phyloP scores from a whole-genome alignment of 164 flowering plant species.

The Tinospora cordifolia region DNA sequence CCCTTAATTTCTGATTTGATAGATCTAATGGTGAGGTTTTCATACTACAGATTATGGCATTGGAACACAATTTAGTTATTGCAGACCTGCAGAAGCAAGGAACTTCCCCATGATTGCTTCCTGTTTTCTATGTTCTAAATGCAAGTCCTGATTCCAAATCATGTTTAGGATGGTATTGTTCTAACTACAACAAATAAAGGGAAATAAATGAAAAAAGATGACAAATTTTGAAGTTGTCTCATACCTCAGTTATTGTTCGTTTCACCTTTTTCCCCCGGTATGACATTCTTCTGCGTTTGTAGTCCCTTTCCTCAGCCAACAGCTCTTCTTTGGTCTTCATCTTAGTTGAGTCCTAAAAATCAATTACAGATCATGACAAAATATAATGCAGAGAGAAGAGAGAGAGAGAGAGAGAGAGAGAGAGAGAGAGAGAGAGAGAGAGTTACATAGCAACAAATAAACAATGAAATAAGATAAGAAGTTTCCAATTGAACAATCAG shows the following conservation, averaged over 20 bases:
- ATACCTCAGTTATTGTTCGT: constrained; percentile 63
- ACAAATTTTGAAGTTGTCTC: background rate
- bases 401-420: background rate
- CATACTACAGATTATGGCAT: background rate
- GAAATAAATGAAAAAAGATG: background rate
- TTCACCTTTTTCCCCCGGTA: constrained; percentile 92
- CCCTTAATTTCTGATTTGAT: background rate
- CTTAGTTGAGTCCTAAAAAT: constrained; percentile 43
- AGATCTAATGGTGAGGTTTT: background rate
- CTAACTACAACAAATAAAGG: background rate
- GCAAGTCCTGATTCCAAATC: background rate
- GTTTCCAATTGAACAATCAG: too few relatives aligned
- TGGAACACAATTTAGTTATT: background rate
- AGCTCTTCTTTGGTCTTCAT: constrained; percentile 77
- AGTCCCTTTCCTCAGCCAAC: constrained; percentile 98
- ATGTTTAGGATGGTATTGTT: background rate
- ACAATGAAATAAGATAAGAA: too few relatives aligned
- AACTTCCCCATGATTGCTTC: background rate
- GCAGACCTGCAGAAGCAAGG: background rate
- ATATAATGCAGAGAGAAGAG: background rate
- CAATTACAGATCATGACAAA: constrained; percentile 1
- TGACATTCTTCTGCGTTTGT: constrained; percentile 93
- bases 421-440: background rate
- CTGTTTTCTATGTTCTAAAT: background rate
- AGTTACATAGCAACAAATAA: background rate